Percentiles rank a stretch among this genome's conserved stretches.
These are phyloP conservation scores for Yarrowia bubula DNA, from an alignment of 805 yeast species.

Conservation along the genomic window DNA sequence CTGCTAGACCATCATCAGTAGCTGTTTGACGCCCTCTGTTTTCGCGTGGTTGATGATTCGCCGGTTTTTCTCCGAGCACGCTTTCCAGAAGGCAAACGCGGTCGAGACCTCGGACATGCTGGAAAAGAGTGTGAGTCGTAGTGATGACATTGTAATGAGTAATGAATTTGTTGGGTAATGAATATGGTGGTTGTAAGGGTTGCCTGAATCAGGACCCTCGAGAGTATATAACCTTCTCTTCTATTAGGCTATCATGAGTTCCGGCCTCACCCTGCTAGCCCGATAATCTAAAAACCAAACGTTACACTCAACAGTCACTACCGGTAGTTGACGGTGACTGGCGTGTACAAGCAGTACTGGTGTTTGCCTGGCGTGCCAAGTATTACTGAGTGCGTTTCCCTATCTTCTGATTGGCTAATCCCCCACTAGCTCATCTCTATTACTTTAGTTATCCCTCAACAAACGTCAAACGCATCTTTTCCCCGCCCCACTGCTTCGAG, in stretches of 20 bases:
- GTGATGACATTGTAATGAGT: background rate
- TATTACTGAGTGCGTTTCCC: no score
- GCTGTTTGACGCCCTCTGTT: constrained; percentile 9
- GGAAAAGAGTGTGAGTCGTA: constrained; percentile 1
- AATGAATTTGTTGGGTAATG: background rate
- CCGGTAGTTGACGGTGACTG: no score
- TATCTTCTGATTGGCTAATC: background rate
- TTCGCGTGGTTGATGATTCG: background rate
- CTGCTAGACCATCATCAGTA: constrained; percentile 1
- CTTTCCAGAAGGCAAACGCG: constrained; percentile 8
- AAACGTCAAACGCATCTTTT: background rate
- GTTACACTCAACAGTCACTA: constrained; percentile 15
- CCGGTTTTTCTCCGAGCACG: constrained; percentile 1
- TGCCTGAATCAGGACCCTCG: background rate
- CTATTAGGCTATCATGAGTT: background rate
- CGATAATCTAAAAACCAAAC: background rate
- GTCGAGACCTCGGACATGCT: constrained; percentile 4
- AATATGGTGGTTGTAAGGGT: background rate
- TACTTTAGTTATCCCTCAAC: background rate
- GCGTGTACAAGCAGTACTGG: no score
- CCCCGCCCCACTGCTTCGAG: constrained; percentile 10
- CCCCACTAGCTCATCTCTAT: background rate
- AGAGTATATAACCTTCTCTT: constrained; percentile 4
- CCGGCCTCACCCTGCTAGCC: constrained; percentile 11
- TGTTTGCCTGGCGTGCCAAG: no score